Base-by-base conservation (phyloP, 768 basidiomycete genomes). In the Panaeolus cyanescens region DNA sequence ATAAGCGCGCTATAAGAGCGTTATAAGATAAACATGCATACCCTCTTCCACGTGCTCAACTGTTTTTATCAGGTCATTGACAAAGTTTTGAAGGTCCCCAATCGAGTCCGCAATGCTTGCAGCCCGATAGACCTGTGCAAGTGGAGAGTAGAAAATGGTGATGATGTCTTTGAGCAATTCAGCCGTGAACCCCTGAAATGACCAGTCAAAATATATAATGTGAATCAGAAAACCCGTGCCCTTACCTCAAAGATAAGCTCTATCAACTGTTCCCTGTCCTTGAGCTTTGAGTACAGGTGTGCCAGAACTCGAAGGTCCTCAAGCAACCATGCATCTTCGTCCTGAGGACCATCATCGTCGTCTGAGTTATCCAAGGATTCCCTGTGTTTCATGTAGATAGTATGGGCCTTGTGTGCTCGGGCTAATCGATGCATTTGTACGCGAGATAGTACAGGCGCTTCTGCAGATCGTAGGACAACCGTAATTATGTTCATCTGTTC, bases 131-230 rank as follows among this genome's bases (percentile, higher is more conserved):
- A 99, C 97, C 70, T 96, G 93, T 2, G 97, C 97, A 25, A 99
- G 79, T 2, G 97, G 97, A 0, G 95, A 78, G 74, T 99, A 99
- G 75, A 99, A 99, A 61, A 99, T 99, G 19, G 97, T 98, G 68
- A 99, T 94, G 62, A 99, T 98, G 72, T 99, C 97, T 74, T 96
- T 98, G 69, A 99, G 79, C 25, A 99, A 80, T 32, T 99, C 97
- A 2, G 96, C 89, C 0, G 97, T 99, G 45, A 89, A 89, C 20
- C 97, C 96, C 96, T 99, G 33, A 6, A 56, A 63, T 9, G 28
- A 15, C 25, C 20, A 53, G 1, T 32, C 40, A 20, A 20, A 45
- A 31, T 42, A 45, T 31, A 32, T 45, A 31, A 32, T 5, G 20
- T 31, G 4, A 17, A 9, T 4, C 42, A 32, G 4, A 30, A n/a